phyloP scores from a whole-genome alignment of 2,329 filamentous ascomycete species.

The Diaporthe longicolla region DNA sequence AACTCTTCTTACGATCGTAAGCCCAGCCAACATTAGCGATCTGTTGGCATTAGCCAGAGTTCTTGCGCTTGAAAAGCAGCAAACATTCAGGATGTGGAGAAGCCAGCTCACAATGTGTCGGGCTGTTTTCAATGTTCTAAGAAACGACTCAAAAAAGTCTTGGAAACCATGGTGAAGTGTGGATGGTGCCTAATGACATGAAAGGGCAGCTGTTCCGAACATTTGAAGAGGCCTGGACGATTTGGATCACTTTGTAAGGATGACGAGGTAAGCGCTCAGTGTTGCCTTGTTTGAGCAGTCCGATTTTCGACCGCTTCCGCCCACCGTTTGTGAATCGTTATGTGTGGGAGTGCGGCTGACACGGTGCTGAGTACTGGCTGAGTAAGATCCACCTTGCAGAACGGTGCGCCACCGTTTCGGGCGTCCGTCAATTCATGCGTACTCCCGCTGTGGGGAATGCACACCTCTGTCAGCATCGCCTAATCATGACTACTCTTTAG shows the following conservation, averaged over 20 bases:
- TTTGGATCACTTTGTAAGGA: background rate
- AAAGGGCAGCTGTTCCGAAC: background rate
- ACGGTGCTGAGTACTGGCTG: conserved; percentile 13
- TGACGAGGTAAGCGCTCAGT: background rate
- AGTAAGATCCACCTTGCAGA: background rate
- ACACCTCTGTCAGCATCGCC: conserved; percentile 41
- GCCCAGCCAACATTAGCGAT: background rate
- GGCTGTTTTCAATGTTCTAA: background rate
- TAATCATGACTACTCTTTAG: conserved; percentile 39
- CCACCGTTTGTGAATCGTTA: background rate
- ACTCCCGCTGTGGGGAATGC: conserved; percentile 7
- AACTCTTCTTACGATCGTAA: no score
- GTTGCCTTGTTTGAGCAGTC: background rate
- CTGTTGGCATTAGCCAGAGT: background rate
- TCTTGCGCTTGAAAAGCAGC: background rate
- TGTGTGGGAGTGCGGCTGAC: background rate
- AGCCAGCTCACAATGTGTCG: background rate
- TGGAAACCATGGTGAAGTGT: no score
- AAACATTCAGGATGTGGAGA: background rate
- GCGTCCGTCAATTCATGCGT: background rate
- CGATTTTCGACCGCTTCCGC: background rate
- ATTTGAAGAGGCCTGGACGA: no score
- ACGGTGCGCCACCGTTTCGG: background rate
- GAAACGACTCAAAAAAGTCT: no score
- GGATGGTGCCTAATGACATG: background rate